Base-by-base conservation (phyloP, 371 early-diverging fungal species). In the Mortierella sp. region DNA sequence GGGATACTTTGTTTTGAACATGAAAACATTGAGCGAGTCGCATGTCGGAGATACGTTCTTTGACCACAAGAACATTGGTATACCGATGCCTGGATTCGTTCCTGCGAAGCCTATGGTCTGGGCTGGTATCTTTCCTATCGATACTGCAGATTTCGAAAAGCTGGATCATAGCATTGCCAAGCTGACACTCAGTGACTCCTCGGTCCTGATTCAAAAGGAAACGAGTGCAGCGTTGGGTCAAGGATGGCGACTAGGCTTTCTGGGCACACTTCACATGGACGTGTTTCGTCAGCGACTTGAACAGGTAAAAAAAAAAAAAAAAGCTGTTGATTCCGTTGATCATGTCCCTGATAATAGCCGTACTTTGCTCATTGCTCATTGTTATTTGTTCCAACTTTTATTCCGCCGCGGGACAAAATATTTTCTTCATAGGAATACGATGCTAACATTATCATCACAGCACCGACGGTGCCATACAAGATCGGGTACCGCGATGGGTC, bases 251-350 rank as follows among this genome's bases (percentile, higher is more conserved):
- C 83, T 99, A 21, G 99, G 99, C 1, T 99, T 99, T 61, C 69
- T 97, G 63, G 99, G 98, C 5, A 97, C 95, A 0, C 71, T 99
- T 31, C 98, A 97, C 58, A 95, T 98, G 98, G 99, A 99, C 72
- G 98, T 99, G 17, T 98, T 99, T 71, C 83, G 93, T 27, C 96
- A 98, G 68, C 84, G 99, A 27, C 79, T 99, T 42, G 97, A 98
- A 69, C 93, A 97, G 79, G 90, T 90, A 82, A 53, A 27, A 30
- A 14, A 34, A 34, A 7, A 34, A n/a, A 8, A 17, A 26, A 21
- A 14, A 8, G 7, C 30, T 15, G 28, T n/a, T n/a, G n/a, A n/a
- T n/a, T n/a, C n/a, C n/a, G n/a, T 32, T 23, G n/a, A 32, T 21
- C 31, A 12, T 32, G 19, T 21, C 42, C 54, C 37, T 24, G 6